Conservation (phyloP, 164 flowering plant species). For the Tetracentron sinense region DNA sequence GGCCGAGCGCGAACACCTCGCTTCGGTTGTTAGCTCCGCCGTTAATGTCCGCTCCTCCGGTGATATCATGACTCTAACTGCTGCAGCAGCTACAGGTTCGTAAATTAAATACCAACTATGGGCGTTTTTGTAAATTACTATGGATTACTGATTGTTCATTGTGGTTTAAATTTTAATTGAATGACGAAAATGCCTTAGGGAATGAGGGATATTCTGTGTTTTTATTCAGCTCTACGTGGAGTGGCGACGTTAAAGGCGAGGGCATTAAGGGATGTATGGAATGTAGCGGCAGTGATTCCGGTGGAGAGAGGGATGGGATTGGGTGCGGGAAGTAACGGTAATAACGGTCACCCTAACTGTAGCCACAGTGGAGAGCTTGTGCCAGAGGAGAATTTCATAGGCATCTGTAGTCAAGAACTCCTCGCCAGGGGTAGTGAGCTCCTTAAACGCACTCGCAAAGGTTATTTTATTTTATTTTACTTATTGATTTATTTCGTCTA, state of each 20-base stretch:
- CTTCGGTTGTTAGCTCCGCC: conserved; percentile 80
- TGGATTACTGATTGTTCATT: background rate
- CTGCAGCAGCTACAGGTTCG: conserved; percentile 93
- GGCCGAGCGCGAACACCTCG: conserved; percentile 85
- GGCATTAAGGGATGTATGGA: conserved; percentile 60
- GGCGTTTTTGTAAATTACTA: too few species aligned
- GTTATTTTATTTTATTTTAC: conserved; percentile 13
- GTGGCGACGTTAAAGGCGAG: conserved; percentile 73
- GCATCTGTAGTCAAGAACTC: conserved; percentile 39
- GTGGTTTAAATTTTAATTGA: background rate
- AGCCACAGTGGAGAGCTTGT: conserved; percentile 28
- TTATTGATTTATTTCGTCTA: background rate
- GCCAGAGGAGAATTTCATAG: conserved; percentile 29
- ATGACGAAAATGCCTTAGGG: background rate
- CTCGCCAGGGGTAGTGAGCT: conserved; percentile 63
- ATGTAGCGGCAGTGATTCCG: conserved; percentile 46
- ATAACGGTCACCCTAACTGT: conserved; percentile 6
- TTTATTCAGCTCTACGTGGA: conserved; percentile 55
- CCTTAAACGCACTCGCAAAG: conserved; percentile 69
- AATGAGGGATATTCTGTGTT: background rate
- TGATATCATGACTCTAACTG: conserved; percentile 89
- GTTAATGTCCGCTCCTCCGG: conserved; percentile 90
- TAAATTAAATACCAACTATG: too few species aligned
- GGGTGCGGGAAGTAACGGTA: conserved; percentile 11
- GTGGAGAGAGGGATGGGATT: conserved; percentile 31